Evolutionary conservation across 129 eudicot genomes (phyloP), one percentile per base, ranked within the genome.

Genomic region (Chrysanthemum lavandulifolium): DNA sequence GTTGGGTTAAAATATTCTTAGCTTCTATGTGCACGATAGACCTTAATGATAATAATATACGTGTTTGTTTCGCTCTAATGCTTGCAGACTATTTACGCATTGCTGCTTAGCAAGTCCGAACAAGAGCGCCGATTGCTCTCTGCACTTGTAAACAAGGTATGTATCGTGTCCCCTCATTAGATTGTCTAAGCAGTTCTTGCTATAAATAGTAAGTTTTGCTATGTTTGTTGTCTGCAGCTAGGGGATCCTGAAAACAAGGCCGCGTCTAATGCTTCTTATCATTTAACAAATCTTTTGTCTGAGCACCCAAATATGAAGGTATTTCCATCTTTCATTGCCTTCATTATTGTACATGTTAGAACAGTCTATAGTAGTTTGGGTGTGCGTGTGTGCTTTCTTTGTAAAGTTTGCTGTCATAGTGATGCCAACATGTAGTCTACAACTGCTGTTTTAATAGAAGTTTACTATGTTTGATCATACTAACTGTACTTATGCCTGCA

Each of bases 221-320:
- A 74, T 29, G 21, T 71, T 65, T 62, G 15, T 79, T 78, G 70
- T 64, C 59, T 84, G 65, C 85, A 95, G 99, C 83, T 95, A 55
- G 99, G 99, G 81, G 97, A 95, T 95, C 99, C 97, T 68, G 91
- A 85, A 72, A 95, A 83, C 76, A 95, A 88, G 71, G 91, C 87
- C 75, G 99, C 99, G n/a, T 95, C 99, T 54, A 88, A 95, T 88
- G 99, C 99, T 66, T 91, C 91, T 75, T 95, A 67, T 88, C 86
- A 86, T 49, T 64, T 95, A 71, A 84, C 97, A 62, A 90, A 91
- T 68, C 91, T 91, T 82, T 78, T 95, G 67, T 67, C 96, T 68
- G 97, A 90, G 65, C 99, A 95, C 82, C 99, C 99, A 65, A 95
- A 91, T 74, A 95, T 95, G 99, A 95, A 91, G 97, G 99, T 88